Evolutionary conservation across 228 moss, liverwort and hornwort genomes (phyloP).

Genomic region (Sphagnum magellanicum): DNA sequence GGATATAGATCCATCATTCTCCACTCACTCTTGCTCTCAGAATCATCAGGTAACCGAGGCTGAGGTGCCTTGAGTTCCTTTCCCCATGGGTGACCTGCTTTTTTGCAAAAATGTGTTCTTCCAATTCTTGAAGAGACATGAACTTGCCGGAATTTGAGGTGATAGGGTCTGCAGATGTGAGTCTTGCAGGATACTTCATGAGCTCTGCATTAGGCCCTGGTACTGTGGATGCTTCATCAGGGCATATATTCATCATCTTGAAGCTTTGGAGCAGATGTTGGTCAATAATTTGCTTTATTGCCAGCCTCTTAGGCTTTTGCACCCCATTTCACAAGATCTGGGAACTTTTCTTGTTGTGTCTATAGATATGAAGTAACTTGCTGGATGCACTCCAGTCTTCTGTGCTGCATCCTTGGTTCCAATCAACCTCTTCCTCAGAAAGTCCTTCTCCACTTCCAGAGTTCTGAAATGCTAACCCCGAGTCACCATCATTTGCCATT

Average conservation of each 20-base stretch:
- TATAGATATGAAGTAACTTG: not conserved
- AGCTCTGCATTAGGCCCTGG: too few relatives aligned
- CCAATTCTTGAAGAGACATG: conserved; percentile 26
- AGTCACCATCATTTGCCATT: not conserved
- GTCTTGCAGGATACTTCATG: not conserved
- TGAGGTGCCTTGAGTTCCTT: not conserved
- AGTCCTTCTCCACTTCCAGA: not conserved
- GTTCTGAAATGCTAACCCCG: not conserved
- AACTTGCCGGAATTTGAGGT: conserved; percentile 29
- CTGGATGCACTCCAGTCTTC: not conserved
- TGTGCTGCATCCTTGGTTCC: not conserved
- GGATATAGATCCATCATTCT: not conserved
- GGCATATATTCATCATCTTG: too few relatives aligned
- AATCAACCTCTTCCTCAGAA: not conserved
- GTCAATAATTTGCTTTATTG: conserved; percentile 32
- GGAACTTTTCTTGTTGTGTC: not conserved
- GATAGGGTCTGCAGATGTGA: conserved; percentile 2
- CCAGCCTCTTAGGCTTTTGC: conserved; percentile 39
- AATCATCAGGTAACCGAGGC: too few relatives aligned
- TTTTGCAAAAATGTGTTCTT: conserved; percentile 10
- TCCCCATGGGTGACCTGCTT: not conserved
- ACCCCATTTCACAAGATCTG: conserved; percentile 20
- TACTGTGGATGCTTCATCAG: not conserved
- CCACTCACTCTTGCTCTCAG: too few relatives aligned
- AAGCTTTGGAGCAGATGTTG: not conserved